phyloP scores from a whole-genome alignment of 495 filamentous ascomycete species.

The Glutinoglossum americanum region DNA sequence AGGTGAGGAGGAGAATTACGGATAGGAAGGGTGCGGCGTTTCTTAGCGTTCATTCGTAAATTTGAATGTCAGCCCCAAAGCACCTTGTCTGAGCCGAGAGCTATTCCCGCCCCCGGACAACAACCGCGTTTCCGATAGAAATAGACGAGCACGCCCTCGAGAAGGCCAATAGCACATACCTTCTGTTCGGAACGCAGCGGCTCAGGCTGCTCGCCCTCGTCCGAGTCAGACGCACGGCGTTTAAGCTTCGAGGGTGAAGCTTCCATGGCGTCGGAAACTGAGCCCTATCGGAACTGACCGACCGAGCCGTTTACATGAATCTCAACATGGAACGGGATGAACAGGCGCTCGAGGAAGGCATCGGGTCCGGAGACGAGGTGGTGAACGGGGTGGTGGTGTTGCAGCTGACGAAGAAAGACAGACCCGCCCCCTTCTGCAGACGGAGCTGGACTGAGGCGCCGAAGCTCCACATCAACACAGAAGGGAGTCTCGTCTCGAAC shows the following conservation, averaged over 20 bases:
- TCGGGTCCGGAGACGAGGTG: neutral
- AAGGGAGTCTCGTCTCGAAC: no score
- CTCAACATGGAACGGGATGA: neutral
- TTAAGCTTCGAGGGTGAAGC: neutral
- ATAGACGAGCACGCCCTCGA: neutral
- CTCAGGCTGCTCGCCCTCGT: neutral
- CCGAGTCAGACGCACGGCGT: neutral
- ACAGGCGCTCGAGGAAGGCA: neutral
- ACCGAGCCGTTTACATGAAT: neutral
- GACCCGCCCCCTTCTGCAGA: neutral
- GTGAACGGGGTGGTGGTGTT: no score
- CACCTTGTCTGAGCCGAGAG: neutral
- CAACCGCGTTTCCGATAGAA: neutral
- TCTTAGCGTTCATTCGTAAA: neutral
- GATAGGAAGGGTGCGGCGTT: constrained; percentile 3
- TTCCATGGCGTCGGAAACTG: neutral
- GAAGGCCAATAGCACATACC: neutral
- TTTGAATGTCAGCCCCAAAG: neutral
- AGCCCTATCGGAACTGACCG: neutral
- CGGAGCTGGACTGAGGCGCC: neutral
- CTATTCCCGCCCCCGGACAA: neutral
- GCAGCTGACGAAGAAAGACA: neutral
- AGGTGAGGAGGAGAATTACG: neutral
- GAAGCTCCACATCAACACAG: neutral
- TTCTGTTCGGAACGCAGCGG: neutral